Base-by-base conservation (phyloP, 768 basidiomycete species). In the Suillus discolor region DNA sequence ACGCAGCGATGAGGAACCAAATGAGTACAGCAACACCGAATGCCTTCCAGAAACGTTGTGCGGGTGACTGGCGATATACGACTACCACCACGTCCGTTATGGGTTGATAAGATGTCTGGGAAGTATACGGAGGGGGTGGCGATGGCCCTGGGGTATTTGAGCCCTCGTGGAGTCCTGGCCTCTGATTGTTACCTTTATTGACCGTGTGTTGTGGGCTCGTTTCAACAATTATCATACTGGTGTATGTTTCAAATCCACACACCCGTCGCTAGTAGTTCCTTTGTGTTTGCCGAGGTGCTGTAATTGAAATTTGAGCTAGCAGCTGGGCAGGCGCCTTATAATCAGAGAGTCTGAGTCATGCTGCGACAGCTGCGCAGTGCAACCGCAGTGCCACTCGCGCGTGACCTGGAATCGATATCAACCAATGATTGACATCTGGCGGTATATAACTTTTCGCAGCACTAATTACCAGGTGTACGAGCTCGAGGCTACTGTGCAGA, bases 31-130 rank as follows among this genome's bases (percentile, higher is more conserved):
- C 75, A 28, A 76, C 65, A 7, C 62, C 42, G 28, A 77, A 69
- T 3, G 75, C 76, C 60, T 69, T 71, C 66, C 68, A 61, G 65
- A 77, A 77, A 34, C 76, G 68, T 36, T 54, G 54, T 45, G 38
- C 49, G 2, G 72, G 42, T 4, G 66, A 49, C 41, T 65, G 54
- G 25, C 62, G 51, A 41, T 45, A 23, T 18, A 38, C 23, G 31
- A 65, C 31, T n/a, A 38, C 16, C 25, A 38, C 16, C 4, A 39
- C 61, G 8, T 41, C 36, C 25, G 31, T 23, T 64, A 20, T 4
- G 38, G 57, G 18, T 42, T 60, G 59, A 47, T 65, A 39, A 13
- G 45, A 34, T 36, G 55, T 57, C 2, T 57, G 55, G 16, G 64
- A 41, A 45, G 36, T 31, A 42, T 67, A 67, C 23, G 66, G 64